Percentiles rank a stretch among this genome's conserved stretches.
Evolutionary conservation across 2,329 filamentous ascomycete species (phyloP).

Genomic region (Geosmithia flava): DNA sequence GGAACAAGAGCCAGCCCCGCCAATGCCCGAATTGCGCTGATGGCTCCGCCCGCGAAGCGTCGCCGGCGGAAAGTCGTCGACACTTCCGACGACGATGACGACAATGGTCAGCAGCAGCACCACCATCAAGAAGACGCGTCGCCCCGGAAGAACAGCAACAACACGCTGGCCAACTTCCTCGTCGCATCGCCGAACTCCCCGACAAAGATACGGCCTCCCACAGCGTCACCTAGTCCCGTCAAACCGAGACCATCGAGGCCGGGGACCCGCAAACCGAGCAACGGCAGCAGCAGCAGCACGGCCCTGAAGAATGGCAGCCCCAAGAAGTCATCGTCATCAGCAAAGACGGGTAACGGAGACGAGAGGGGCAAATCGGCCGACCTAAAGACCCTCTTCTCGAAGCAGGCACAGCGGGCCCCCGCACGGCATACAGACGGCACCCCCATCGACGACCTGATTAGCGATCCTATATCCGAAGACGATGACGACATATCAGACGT

Average conservation of each 20-base stretch:
- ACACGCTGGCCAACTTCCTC: slow-evolving; percentile 41
- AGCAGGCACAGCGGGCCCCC: slow-evolving; percentile 39
- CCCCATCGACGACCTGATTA: slow-evolving; percentile 34
- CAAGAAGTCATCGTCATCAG: slow-evolving; percentile 24
- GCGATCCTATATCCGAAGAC: slow-evolving; percentile 48
- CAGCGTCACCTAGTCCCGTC: slow-evolving; percentile 27
- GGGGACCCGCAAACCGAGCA: neutral
- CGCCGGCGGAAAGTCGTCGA: slow-evolving; percentile 43
- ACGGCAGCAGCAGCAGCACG: slow-evolving; percentile 7
- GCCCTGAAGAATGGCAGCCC: slow-evolving; percentile 14
- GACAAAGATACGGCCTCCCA: slow-evolving; percentile 15
- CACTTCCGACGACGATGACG: slow-evolving; percentile 35
- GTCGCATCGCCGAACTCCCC: slow-evolving; percentile 37
- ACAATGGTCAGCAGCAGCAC: neutral
- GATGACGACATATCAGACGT: slow-evolving; percentile 35
- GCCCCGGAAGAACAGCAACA: slow-evolving; percentile 9
- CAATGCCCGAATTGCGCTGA: slow-evolving; percentile 21
- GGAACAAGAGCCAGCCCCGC: neutral
- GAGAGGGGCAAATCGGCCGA: slow-evolving; percentile 44
- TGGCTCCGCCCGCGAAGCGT: slow-evolving; percentile 48
- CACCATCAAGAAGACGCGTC: too few species aligned
- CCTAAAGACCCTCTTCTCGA: slow-evolving; percentile 47
- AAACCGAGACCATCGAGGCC: slow-evolving; percentile 15
- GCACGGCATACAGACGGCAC: slow-evolving; percentile 7
- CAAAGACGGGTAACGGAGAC: slow-evolving; percentile 25